Conservation (phyloP, 805 yeast species). For the Zygosaccharomyces bailii region DNA sequence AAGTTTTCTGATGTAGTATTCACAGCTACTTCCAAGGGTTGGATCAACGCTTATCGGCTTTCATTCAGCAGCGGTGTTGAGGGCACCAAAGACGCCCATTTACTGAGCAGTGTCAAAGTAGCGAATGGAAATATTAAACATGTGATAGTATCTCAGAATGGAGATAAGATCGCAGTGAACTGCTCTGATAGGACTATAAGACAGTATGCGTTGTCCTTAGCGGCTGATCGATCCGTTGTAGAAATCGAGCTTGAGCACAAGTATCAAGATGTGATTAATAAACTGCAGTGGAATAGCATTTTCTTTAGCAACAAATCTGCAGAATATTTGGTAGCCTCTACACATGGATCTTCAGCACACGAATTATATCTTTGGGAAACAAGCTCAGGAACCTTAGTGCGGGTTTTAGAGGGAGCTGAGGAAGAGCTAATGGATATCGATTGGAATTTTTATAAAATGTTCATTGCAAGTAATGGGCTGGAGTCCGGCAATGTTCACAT, state of each 20-base stretch:
- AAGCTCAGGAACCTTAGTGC: constrained; percentile 76
- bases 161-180: constrained; percentile 64
- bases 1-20: constrained; percentile 45
- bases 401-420: constrained; percentile 89
- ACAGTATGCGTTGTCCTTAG: constrained; percentile 39
- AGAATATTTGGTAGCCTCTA: constrained; percentile 85
- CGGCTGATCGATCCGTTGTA: constrained; percentile 25
- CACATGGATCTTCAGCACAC: constrained; percentile 77
- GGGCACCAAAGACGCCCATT: constrained; percentile 19
- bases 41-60: constrained; percentile 50
- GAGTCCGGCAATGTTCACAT: constrained; percentile 79
- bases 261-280: constrained; percentile 86
- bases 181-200: constrained; percentile 74
- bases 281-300: constrained; percentile 83
- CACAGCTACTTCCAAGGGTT: constrained; percentile 80
- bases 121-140: constrained; percentile 70
- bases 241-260: constrained; percentile 69
- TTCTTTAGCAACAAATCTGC: constrained; percentile 66
- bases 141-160: constrained; percentile 54
- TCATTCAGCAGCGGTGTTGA: not conserved
- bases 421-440: constrained; percentile 75
- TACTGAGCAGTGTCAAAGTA: constrained; percentile 52
- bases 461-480: constrained; percentile 76
- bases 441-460: constrained; percentile 76
- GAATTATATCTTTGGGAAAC: constrained; percentile 94